Conservation (phyloP, 1,284 basidiomycete species). For the Acaromyces ingoldii region DNA sequence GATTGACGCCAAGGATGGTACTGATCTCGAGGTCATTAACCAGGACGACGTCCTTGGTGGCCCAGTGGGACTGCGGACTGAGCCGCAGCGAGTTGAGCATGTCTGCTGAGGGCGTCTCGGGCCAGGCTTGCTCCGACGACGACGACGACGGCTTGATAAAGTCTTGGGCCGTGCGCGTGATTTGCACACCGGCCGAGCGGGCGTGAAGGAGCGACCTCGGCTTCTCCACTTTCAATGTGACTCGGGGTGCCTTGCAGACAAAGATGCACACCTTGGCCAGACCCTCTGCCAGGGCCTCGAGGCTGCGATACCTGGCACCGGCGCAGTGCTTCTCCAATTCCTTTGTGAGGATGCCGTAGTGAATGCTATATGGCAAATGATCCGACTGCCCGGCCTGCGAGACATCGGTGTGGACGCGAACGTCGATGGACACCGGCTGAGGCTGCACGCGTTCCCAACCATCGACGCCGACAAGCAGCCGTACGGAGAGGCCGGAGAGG, state of each 20-base stretch:
- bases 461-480: conserved; percentile 44
- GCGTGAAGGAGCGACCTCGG: conserved; percentile 60
- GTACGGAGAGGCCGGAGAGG: conserved; percentile 38
- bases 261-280: conserved; percentile 56
- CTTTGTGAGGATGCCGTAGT: conserved; percentile 47
- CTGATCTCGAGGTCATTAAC: conserved; percentile 60
- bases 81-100: conserved; percentile 18
- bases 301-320: conserved; percentile 19
- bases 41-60: conserved; percentile 46
- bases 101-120: no score
- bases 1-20: conserved; percentile 68
- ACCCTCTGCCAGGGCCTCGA: conserved; percentile 44
- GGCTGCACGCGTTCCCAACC: conserved; percentile 38
- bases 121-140: background rate
- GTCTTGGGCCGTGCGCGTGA: conserved; percentile 36
- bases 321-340: conserved; percentile 43
- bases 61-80: conserved; percentile 19
- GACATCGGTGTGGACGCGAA: conserved; percentile 61
- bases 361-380: conserved; percentile 60
- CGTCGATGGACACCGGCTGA: conserved; percentile 62
- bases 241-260: conserved; percentile 52
- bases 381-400: conserved; percentile 59
- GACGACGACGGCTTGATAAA: conserved; percentile 16
- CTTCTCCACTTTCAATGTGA: conserved; percentile 57
- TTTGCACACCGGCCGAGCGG: conserved; percentile 55